phyloP scores from a whole-genome alignment of 257 asterid species.

The Thymus quinquecostatus region DNA sequence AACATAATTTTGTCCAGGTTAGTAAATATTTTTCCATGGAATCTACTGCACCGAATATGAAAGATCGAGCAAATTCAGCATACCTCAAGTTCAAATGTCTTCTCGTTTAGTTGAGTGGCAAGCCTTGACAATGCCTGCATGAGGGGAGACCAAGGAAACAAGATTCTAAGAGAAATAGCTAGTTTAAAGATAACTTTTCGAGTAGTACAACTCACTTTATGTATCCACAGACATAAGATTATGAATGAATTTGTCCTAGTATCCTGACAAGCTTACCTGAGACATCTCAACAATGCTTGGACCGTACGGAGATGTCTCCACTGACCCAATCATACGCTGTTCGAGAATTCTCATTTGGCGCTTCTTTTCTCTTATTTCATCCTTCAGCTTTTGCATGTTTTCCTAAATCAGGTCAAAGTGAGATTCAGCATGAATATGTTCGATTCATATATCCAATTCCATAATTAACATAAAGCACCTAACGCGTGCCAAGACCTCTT shows the following conservation, averaged over 20 bases:
- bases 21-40: slow-evolving; percentile 36
- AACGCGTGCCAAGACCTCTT: slow-evolving; percentile 8
- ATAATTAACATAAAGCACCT: slow-evolving; percentile 18
- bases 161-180: background rate
- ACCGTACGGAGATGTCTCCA: slow-evolving; percentile 56
- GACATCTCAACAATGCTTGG: slow-evolving; percentile 57
- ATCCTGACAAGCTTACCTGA: slow-evolving; percentile 49
- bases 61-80: slow-evolving; percentile 26
- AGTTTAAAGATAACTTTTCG: background rate
- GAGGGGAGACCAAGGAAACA: slow-evolving; percentile 3
- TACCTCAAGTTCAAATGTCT: slow-evolving; percentile 87
- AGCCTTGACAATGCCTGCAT: slow-evolving; percentile 69
- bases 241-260: slow-evolving; percentile 13
- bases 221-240: slow-evolving; percentile 3
- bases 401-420: too few species aligned
- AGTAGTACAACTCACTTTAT: background rate
- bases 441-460: background rate
- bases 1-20: slow-evolving; percentile 29
- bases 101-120: slow-evolving; percentile 76
- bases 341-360: slow-evolving; percentile 66
- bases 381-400: slow-evolving; percentile 60
- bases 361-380: slow-evolving; percentile 74
- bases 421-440: too few species aligned
- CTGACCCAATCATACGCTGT: slow-evolving; percentile 84
- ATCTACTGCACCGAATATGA: slow-evolving; percentile 16